Evolutionary conservation across 495 filamentous ascomycete genomes (phyloP).

Genomic region (Evansstolkia leycettana): DNA sequence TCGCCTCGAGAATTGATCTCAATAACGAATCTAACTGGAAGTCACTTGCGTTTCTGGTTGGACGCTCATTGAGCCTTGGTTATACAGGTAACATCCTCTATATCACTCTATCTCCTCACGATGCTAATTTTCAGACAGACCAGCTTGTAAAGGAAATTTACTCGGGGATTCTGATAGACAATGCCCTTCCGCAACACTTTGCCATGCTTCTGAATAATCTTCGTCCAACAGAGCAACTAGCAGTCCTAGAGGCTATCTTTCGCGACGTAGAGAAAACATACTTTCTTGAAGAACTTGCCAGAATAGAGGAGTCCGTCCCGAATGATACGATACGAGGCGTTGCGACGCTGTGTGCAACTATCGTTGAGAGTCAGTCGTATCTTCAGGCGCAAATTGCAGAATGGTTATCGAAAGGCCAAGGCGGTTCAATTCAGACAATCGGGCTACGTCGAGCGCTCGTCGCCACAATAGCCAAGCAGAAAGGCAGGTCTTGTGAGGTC

Average conservation of each 20-base stretch:
- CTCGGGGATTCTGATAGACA: constrained; percentile 26
- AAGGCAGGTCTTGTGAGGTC: constrained; percentile 21
- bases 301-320: constrained; percentile 1
- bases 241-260: constrained; percentile 43
- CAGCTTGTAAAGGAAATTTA: constrained; percentile 40
- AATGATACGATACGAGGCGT: constrained; percentile 19
- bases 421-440: constrained; percentile 50
- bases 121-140: constrained; percentile 34
- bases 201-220: constrained; percentile 33
- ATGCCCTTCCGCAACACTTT: constrained; percentile 17
- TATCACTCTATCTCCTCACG: not conserved
- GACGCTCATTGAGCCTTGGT: constrained; percentile 57
- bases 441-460: constrained; percentile 57
- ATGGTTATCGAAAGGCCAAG: constrained; percentile 47
- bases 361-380: constrained; percentile 20
- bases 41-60: constrained; percentile 46
- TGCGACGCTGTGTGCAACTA: constrained; percentile 25
- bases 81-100: constrained; percentile 46
- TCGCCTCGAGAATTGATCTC: constrained; percentile 24
- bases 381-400: constrained; percentile 44
- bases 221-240: constrained; percentile 44
- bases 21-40: constrained; percentile 37
- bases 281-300: constrained; percentile 17
- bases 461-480: constrained; percentile 41
- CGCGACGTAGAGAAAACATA: constrained; percentile 45